Base-by-base conservation (phyloP, 306 rosid genomes). In the Medicago lupulina region DNA sequence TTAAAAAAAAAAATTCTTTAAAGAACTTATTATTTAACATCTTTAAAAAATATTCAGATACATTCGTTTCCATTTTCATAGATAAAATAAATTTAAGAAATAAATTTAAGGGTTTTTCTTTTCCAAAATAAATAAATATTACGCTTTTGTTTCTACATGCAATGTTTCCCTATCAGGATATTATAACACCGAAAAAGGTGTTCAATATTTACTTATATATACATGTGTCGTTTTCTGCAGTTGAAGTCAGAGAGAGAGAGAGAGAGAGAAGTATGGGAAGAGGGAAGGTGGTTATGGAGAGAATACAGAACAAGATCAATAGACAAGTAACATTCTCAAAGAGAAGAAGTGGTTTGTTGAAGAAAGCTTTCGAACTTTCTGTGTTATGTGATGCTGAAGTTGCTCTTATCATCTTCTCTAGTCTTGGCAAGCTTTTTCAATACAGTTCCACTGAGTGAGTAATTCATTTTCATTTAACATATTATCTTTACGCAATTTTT, bases 321-420 rank as follows among this genome's bases (percentile, higher is more conserved):
- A 79, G 96, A n/a, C 96, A 90, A 81, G 98, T 93, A 4, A 89
- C 93, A 11, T 93, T 93, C 83, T 82, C 98, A 62, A 90, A 93
- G 83, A 71, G 98, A 1, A 86, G 96, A 62, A 82, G 84, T 58
- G 91, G 98, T 38, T 81, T 93, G 83, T 71, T 89, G 11, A 93
- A 93, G 91, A 93, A 93, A 81, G 96, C 96, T 0, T 83, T 72
- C 10, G 98, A 93, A 81, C 87, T 93, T 5, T 87, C 96, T 41
- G 91, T 93, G 17, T 82, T 86, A 2, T 92, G 98, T 8, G 98
- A 92, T 68, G 94, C 92, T 74, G 92, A 88, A 51, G 87, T 93
- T 63, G 98, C 90, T 9, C 85, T 93, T 8, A 82, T 93, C 64
- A 82, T 93, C 82, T 87, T 89, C 88, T 90, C 92, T 28, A 82